phyloP scores from a whole-genome alignment of 1,284 basidiomycete species.

The Leccinum subrobustum region DNA sequence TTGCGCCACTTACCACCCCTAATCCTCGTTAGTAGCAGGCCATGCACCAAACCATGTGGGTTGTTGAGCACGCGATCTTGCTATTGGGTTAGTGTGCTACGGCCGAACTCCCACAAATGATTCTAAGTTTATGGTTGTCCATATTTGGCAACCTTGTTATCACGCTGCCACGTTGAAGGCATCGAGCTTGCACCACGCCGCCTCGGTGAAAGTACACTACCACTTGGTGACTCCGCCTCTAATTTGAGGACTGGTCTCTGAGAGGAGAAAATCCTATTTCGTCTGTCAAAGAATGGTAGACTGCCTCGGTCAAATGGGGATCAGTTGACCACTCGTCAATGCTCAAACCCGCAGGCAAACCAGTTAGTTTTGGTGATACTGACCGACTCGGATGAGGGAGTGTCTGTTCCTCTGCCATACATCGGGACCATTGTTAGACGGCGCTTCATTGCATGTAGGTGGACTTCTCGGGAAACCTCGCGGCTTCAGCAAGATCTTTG shows the following conservation, averaged over 20 bases:
- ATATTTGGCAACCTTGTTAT: background rate
- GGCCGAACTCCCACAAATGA: background rate
- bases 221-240: background rate
- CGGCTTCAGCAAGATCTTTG: background rate
- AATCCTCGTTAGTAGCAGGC: background rate
- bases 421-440: background rate
- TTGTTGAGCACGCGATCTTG: background rate
- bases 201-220: background rate
- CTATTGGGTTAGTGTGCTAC: background rate
- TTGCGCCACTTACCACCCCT: background rate
- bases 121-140: background rate
- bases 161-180: background rate
- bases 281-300: background rate
- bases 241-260: background rate
- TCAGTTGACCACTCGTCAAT: background rate
- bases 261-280: background rate
- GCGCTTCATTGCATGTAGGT: background rate
- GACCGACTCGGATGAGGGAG: conserved; percentile 8
- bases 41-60: background rate
- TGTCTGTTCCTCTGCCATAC: conserved; percentile 9
- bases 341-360: background rate
- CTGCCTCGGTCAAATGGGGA: background rate
- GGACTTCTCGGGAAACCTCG: background rate
- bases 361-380: background rate
- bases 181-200: background rate